phyloP scores from a whole-genome alignment of 2,329 filamentous ascomycete genomes.

The Talaromyces verruculosus region DNA sequence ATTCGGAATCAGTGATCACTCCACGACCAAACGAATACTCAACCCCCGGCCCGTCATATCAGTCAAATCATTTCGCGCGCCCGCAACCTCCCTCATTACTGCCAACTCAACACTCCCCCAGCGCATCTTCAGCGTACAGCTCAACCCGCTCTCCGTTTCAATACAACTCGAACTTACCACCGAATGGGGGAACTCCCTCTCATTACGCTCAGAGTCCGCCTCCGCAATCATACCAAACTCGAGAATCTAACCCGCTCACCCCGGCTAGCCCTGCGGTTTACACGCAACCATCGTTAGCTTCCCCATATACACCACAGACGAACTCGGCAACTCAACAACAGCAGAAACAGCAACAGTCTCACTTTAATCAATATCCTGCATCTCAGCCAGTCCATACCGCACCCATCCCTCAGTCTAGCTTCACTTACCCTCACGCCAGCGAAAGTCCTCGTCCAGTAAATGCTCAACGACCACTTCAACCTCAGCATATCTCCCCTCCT shows the following conservation, averaged over 20 bases:
- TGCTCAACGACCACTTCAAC: constrained; percentile 32
- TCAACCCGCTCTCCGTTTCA: constrained; percentile 44
- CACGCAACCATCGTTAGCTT: constrained; percentile 34
- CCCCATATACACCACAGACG: constrained; percentile 42
- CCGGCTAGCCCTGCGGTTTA: constrained; percentile 29
- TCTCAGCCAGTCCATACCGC: constrained; percentile 44
- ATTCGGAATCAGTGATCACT: constrained; percentile 30
- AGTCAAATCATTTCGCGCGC: constrained; percentile 30
- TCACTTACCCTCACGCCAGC: constrained; percentile 35
- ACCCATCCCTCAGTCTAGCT: constrained; percentile 35
- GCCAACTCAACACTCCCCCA: constrained; percentile 47
- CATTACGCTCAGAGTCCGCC: constrained; percentile 38
- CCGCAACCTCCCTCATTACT: constrained; percentile 48
- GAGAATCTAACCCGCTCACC: constrained; percentile 36
- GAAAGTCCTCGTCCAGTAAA: constrained; percentile 38
- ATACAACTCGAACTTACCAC: constrained; percentile 35
- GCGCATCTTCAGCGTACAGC: constrained; percentile 41
- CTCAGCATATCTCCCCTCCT: constrained; percentile 39
- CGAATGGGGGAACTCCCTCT: constrained; percentile 33
- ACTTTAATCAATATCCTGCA: constrained; percentile 39
- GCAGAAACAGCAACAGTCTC: constrained; percentile 37
- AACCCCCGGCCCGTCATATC: constrained; percentile 30
- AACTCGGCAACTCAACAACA: constrained; percentile 31
- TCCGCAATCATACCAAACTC: constrained; percentile 34
- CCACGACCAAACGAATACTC: constrained; percentile 26